Evolutionary conservation across 208 protist genomes (phyloP).

Genomic region (Naegleria gruberi): DNA sequence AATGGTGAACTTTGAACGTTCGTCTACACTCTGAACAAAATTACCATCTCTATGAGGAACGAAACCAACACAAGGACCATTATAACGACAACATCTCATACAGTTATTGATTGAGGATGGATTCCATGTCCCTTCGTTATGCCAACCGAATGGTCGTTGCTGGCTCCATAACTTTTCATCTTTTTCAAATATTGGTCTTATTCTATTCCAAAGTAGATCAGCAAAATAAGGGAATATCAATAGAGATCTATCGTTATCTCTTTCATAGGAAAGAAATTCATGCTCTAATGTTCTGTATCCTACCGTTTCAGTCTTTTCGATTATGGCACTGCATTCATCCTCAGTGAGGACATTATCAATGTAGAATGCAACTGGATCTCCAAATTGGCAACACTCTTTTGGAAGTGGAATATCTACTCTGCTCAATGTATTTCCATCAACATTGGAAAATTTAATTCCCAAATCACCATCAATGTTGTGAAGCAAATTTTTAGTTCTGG

Average conservation of each 20-base stretch:
- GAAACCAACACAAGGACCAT: slow-evolving; percentile 8
- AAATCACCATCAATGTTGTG: background rate
- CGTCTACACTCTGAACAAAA: background rate
- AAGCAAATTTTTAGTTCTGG: background rate
- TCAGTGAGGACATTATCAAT: background rate
- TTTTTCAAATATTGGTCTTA: background rate
- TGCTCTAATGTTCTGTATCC: background rate
- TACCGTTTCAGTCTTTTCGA: background rate
- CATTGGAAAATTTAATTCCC: background rate
- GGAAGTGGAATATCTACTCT: background rate
- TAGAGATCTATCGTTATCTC: background rate
- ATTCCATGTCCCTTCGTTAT: background rate
- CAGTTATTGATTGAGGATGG: background rate
- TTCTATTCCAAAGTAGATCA: background rate
- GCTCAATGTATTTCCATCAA: background rate
- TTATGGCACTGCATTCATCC: background rate
- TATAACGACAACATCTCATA: background rate
- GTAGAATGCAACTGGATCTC: background rate
- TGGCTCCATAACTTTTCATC: background rate
- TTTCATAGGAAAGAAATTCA: background rate
- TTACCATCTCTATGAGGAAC: slow-evolving; percentile 21
- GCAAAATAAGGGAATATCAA: background rate
- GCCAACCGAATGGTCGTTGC: background rate
- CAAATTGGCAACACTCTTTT: background rate
- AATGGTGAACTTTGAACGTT: slow-evolving; percentile 21